Evolutionary conservation across 2,329 filamentous ascomycete genomes (phyloP).

Genomic region (Alternaria gaisen): DNA sequence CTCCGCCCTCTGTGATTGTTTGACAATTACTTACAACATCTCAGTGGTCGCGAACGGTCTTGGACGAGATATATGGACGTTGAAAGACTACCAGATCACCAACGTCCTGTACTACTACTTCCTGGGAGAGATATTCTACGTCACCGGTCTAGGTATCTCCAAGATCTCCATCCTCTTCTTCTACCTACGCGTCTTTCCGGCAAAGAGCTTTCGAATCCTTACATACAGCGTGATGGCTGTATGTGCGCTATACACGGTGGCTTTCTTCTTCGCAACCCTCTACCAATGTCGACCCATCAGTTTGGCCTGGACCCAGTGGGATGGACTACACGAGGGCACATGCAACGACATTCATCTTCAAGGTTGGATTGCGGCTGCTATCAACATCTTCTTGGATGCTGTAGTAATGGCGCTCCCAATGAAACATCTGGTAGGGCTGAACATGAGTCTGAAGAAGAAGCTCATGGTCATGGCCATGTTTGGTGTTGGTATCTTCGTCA

Average conservation of each 20-base stretch:
- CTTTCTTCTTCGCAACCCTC: conserved; percentile 60
- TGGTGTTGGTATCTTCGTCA: conserved; percentile 51
- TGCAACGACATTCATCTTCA: conserved; percentile 49
- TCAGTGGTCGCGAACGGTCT: conserved; percentile 50
- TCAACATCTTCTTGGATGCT: conserved; percentile 45
- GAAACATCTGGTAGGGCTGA: conserved; percentile 39
- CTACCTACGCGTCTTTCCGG: conserved; percentile 47
- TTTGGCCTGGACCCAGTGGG: conserved; percentile 58
- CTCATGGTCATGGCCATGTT: conserved; percentile 50
- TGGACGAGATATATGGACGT: conserved; percentile 63
- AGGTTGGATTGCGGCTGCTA: conserved; percentile 40
- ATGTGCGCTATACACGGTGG: conserved; percentile 39
- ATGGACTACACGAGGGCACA: conserved; percentile 31
- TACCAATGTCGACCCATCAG: conserved; percentile 61
- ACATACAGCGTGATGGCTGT: conserved; percentile 40
- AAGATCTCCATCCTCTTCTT: conserved; percentile 50
- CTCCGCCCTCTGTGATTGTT: too few species aligned
- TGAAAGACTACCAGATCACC: conserved; percentile 53
- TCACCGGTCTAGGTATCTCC: conserved; percentile 36
- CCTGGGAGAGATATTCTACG: conserved; percentile 46
- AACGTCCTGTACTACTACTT: conserved; percentile 50
- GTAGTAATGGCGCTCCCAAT: conserved; percentile 45
- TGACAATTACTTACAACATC: conserved; percentile 1
- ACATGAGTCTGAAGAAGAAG: conserved; percentile 47
- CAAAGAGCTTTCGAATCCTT: conserved; percentile 33